phyloP scores from a whole-genome alignment of 192 early-diverging fungal genomes.

The Endogone sp. region DNA sequence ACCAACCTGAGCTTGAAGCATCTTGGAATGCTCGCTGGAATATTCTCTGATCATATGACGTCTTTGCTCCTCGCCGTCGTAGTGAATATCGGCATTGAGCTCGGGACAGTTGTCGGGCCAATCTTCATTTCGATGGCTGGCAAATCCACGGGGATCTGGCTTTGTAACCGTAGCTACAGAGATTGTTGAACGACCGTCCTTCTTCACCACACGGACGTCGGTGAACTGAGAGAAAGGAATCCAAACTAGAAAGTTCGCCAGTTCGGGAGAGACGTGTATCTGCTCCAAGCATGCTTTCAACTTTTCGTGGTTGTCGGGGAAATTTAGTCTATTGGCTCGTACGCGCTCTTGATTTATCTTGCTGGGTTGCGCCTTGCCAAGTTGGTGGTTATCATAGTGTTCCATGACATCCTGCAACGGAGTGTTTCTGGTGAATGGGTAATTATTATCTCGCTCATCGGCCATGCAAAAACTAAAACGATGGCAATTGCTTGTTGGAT shows the following conservation, averaged over 20 bases:
- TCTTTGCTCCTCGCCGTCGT: too few species aligned
- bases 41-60: too few species aligned
- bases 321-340: background rate
- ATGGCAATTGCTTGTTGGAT: too few species aligned
- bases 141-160: too few species aligned
- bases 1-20: too few species aligned
- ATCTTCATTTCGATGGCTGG: too few species aligned
- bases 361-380: background rate
- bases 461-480: background rate
- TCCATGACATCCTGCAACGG: background rate
- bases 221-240: background rate
- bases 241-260: background rate
- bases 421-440: too few species aligned
- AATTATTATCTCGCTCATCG: background rate
- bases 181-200: too few species aligned
- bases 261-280: background rate
- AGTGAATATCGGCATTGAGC: too few species aligned
- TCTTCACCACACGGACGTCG: background rate
- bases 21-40: too few species aligned
- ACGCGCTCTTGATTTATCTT: background rate
- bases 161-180: too few species aligned
- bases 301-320: background rate
- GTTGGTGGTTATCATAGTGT: background rate
- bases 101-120: too few species aligned
- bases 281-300: background rate